A percentile compares a stretch with the other conserved stretches of the same genome.
Conservation (phyloP, 345 rosid genomes). For the Cardamine chenopodiifolia region DNA sequence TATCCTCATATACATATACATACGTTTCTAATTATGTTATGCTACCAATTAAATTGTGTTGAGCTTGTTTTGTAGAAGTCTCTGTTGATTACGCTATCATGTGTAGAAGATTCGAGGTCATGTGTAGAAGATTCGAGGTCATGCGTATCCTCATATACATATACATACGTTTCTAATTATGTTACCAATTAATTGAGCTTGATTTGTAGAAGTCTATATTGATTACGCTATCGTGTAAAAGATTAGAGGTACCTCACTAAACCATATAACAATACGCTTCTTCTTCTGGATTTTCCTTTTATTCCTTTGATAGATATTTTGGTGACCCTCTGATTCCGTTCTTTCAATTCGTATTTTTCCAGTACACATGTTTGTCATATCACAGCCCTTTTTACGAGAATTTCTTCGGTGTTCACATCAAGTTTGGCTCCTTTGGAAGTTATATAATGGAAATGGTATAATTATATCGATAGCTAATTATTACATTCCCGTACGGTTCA, state of each 20-base stretch:
- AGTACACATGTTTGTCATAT: conserved; percentile 37
- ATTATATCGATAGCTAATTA: conserved; percentile 31
- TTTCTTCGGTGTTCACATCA: conserved; percentile 32
- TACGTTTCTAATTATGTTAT: neutral
- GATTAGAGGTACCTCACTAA: conserved; percentile 27
- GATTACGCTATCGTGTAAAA: neutral
- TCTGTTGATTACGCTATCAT: conserved; percentile 8
- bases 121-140: conserved; percentile 3
- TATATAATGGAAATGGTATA: conserved; percentile 7
- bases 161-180: neutral
- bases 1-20: conserved; percentile 39
- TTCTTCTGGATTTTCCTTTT: conserved; percentile 16
- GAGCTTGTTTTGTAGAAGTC: conserved; percentile 14
- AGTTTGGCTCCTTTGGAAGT: conserved; percentile 18
- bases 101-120: too few relatives aligned
- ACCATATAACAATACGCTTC: neutral
- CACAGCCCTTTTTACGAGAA: conserved; percentile 42
- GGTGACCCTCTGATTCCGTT: conserved; percentile 32
- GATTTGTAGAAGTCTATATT: conserved; percentile 16
- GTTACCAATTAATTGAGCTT: conserved; percentile 13
- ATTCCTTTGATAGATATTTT: conserved; percentile 32
- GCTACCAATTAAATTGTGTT: conserved; percentile 13
- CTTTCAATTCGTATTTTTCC: conserved; percentile 32
- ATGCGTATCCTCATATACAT: too few relatives aligned
- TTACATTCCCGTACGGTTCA: conserved; percentile 38